Evolutionary conservation across 2,329 filamentous ascomycete species (phyloP).

Genomic region (Nigrograna mackinnonii): DNA sequence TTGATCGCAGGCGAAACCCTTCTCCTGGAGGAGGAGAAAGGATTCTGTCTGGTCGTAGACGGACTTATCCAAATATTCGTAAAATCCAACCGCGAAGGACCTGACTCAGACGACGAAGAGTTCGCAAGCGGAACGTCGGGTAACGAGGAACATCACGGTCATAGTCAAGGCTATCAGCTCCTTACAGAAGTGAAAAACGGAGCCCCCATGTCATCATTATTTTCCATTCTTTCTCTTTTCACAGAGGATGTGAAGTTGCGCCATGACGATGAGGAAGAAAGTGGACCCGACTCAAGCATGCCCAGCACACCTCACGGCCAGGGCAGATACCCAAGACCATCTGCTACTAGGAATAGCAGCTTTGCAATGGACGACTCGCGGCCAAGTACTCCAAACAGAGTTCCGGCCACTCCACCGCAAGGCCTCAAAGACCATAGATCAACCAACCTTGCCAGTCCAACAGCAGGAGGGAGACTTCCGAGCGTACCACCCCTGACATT

Average conservation of each 20-base stretch:
- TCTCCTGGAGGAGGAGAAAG: conserved; percentile 94
- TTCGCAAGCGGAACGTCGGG: conserved; percentile 48
- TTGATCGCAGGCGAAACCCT: conserved; percentile 95
- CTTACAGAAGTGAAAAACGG: conserved; percentile 97
- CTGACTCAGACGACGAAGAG: conserved; percentile 47
- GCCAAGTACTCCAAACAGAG: conserved; percentile 31
- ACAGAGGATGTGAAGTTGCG: conserved; percentile 90
- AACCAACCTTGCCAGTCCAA: conserved; percentile 38
- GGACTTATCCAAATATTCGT: conserved; percentile 97
- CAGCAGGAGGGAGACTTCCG: conserved; percentile 46
- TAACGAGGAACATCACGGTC: conserved; percentile 62
- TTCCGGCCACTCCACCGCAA: conserved; percentile 16
- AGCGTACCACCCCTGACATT: conserved; percentile 77
- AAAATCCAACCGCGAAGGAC: conserved; percentile 69
- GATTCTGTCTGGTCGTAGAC: conserved; percentile 96
- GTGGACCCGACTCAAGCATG: conserved; percentile 23
- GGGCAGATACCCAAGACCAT: conserved; percentile 15
- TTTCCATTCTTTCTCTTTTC: conserved; percentile 95
- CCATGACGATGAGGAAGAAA: conserved; percentile 68
- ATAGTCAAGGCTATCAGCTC: conserved; percentile 87
- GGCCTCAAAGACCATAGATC: conserved; percentile 27
- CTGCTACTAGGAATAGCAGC: conserved; percentile 29
- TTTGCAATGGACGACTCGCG: conserved; percentile 35
- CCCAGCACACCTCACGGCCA: conserved; percentile 27
- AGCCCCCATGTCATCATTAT: conserved; percentile 96